Percentiles rank a stretch among this genome's conserved stretches.
Evolutionary conservation across 1,284 basidiomycete genomes (phyloP).

Genomic region (Pascua sp.): DNA sequence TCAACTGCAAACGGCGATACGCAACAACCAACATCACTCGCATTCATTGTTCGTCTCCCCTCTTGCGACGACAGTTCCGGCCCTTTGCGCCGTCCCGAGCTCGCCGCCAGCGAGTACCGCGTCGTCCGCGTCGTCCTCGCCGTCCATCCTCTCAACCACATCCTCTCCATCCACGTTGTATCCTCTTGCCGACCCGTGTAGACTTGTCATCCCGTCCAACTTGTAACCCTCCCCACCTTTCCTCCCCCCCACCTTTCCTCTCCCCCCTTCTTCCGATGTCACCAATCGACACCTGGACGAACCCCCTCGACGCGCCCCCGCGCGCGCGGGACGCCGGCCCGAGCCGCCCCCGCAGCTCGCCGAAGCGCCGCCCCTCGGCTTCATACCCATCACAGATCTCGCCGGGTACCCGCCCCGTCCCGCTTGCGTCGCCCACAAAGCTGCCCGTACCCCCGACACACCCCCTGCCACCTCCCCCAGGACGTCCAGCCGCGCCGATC

Average conservation of each 20-base stretch:
- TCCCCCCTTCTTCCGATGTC: neutral
- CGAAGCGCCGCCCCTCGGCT: too few species aligned
- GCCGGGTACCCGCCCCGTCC: neutral
- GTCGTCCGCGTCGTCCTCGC: too few species aligned
- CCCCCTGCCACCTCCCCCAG: slow-evolving; percentile 4
- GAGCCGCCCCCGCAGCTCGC: too few species aligned
- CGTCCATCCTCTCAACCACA: neutral
- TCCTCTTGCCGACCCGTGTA: neutral
- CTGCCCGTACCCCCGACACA: slow-evolving; percentile 2
- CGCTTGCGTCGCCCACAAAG: neutral
- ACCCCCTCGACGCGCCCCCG: neutral
- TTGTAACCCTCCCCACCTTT: neutral
- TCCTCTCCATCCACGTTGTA: neutral
- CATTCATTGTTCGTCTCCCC: too few species aligned
- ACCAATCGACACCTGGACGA: neutral
- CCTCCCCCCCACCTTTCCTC: neutral
- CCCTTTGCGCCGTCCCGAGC: too few species aligned
- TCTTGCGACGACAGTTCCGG: too few species aligned
- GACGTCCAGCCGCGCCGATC: neutral
- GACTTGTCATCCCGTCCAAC: neutral
- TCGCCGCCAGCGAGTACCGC: too few species aligned
- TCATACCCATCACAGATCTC: neutral
- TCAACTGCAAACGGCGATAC: too few species aligned
- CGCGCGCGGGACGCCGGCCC: neutral
- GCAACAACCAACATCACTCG: too few species aligned